phyloP scores from a whole-genome alignment of 352 stramenopile species.

The Pilasporangium apinafurcum region DNA sequence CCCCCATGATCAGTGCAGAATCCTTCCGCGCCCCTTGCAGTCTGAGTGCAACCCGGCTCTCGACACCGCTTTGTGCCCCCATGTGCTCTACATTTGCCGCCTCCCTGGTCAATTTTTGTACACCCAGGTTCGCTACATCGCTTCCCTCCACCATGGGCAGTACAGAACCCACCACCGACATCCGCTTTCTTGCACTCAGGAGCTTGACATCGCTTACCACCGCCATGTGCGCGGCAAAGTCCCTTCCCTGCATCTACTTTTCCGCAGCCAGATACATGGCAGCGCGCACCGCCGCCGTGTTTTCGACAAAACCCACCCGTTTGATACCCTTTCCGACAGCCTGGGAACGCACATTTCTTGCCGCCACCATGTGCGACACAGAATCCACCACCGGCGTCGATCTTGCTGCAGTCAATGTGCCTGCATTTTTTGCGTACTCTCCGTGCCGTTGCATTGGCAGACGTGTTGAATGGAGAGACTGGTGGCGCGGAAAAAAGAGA shows the following conservation, averaged over 20 bases:
- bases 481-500: too few species aligned
- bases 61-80: conserved; percentile 62
- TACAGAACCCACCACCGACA: conserved; percentile 80
- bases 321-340: conserved; percentile 74
- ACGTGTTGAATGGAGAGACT: too few species aligned
- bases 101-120: conserved; percentile 77
- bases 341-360: conserved; percentile 69
- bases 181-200: conserved; percentile 59
- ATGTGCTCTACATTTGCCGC: conserved; percentile 72
- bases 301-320: conserved; percentile 69
- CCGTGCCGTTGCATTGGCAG: neutral
- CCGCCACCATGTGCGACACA: conserved; percentile 82
- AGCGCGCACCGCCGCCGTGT: conserved; percentile 72
- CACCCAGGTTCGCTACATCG: conserved; percentile 64
- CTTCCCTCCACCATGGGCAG: conserved; percentile 65
- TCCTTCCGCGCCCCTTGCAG: conserved; percentile 42
- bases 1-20: conserved; percentile 69
- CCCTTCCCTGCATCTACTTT: conserved; percentile 78
- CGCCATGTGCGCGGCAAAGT: conserved; percentile 67
- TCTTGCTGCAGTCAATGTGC: conserved; percentile 43
- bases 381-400: conserved; percentile 73
- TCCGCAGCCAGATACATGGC: conserved; percentile 55
- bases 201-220: conserved; percentile 62
- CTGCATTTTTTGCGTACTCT: conserved; percentile 45
- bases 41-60: conserved; percentile 42